Conservation (phyloP, 306 rosid species). For the Urtica urens region DNA sequence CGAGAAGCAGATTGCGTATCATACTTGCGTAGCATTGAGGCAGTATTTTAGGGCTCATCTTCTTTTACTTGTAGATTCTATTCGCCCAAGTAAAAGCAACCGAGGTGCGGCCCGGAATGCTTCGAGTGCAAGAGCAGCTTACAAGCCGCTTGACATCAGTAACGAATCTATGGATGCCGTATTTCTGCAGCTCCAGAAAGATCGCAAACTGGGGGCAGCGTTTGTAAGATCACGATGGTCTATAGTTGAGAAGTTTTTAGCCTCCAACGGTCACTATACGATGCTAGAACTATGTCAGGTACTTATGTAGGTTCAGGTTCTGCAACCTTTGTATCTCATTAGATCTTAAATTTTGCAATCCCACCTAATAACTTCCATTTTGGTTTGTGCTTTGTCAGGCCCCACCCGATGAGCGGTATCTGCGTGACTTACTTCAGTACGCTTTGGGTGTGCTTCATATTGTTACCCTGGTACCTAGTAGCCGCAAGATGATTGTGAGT, state of each 20-base stretch:
- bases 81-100: conserved; percentile 85
- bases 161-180: conserved; percentile 86
- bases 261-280: conserved; percentile 67
- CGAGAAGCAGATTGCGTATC: conserved; percentile 94
- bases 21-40: conserved; percentile 82
- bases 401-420: conserved; percentile 86
- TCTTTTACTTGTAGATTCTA: conserved; percentile 69
- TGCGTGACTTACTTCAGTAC: conserved; percentile 94
- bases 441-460: conserved; percentile 92
- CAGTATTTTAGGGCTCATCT: conserved; percentile 97
- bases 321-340: conserved; percentile 1
- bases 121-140: conserved; percentile 78
- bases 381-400: conserved; percentile 46
- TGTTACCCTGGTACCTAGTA: conserved; percentile 80
- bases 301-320: conserved; percentile 3
- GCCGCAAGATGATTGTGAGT: conserved; percentile 87
- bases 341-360: conserved; percentile 2
- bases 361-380: neutral
- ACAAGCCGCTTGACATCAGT: conserved; percentile 91
- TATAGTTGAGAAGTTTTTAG: conserved; percentile 70
- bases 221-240: conserved; percentile 91
- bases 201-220: conserved; percentile 84
- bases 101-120: conserved; percentile 74
- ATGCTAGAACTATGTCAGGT: conserved; percentile 99
- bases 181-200: conserved; percentile 80